phyloP scores from a whole-genome alignment of 176 grass and related monocot species.

The Ananas comosus region DNA sequence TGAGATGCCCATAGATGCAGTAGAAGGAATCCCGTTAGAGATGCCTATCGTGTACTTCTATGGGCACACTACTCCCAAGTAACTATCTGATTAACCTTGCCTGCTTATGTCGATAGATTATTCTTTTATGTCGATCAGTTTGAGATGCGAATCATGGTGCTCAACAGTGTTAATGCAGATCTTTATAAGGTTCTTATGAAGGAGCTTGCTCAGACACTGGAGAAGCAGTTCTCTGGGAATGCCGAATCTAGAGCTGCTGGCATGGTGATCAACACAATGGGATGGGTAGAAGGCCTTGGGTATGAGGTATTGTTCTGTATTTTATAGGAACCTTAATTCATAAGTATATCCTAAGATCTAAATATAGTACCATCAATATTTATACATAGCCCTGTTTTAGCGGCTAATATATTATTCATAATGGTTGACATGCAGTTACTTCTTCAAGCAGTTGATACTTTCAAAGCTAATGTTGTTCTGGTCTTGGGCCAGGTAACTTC shows the following conservation, averaged over 20 bases:
- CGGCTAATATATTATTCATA: neutral
- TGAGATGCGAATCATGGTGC: slow-evolving; percentile 17
- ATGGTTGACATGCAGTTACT: slow-evolving; percentile 56
- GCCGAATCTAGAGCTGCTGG: slow-evolving; percentile 87
- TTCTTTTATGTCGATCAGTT: neutral
- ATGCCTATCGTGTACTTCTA: slow-evolving; percentile 92
- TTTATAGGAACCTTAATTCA: neutral
- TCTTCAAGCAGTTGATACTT: slow-evolving; percentile 78
- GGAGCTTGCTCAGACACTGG: slow-evolving; percentile 78
- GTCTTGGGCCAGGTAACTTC: slow-evolving; percentile 81
- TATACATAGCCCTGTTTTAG: no score
- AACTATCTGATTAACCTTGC: slow-evolving; percentile 1
- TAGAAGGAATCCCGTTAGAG: slow-evolving; percentile 93
- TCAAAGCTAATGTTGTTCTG: slow-evolving; percentile 80
- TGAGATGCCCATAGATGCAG: slow-evolving; percentile 89
- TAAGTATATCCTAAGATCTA: slow-evolving; percentile 3
- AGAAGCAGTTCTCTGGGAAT: slow-evolving; percentile 84
- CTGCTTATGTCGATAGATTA: neutral
- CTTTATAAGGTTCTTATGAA: slow-evolving; percentile 94
- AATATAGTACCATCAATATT: no score
- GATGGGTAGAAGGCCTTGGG: slow-evolving; percentile 99
- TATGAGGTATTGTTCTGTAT: slow-evolving; percentile 45
- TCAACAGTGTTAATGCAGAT: slow-evolving; percentile 64
- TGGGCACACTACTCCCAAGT: slow-evolving; percentile 75
- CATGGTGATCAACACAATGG: slow-evolving; percentile 94